Percentiles rank a stretch among this genome's conserved stretches.
Evolutionary conservation across 176 grass and related monocot genomes (phyloP).

Genomic region (Avena sativa): DNA sequence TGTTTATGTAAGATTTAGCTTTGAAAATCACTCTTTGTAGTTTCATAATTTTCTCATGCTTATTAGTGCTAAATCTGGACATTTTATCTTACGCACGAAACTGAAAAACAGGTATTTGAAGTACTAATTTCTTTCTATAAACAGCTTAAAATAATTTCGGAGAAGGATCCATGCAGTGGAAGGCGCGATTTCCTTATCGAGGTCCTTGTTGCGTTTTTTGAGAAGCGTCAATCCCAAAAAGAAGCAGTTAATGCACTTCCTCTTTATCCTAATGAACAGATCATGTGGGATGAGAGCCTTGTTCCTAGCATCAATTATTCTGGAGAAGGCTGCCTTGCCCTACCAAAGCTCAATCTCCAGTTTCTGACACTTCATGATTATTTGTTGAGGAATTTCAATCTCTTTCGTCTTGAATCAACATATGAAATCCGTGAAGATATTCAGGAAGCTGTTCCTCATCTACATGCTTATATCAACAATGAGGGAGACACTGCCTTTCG

Average conservation of each 20-base stretch:
- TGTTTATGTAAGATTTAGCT: conserved; percentile 21
- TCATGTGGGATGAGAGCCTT: conserved; percentile 99
- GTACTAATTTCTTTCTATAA: conserved; percentile 55
- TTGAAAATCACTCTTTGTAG: conserved; percentile 1
- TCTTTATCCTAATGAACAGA: conserved; percentile 97
- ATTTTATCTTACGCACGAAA: conserved; percentile 22
- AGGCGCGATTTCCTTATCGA: conserved; percentile 94
- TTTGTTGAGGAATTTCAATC: conserved; percentile 96
- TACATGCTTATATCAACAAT: conserved; percentile 95
- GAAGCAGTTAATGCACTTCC: conserved; percentile 98
- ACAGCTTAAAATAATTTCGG: conserved; percentile 96
- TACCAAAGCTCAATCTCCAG: conserved; percentile 98
- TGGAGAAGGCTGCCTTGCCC: conserved; percentile 97
- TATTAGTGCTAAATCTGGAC: conserved; percentile 9
- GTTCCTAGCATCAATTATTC: conserved; percentile 99
- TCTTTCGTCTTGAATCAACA: conserved; percentile 98
- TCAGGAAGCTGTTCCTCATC: conserved; percentile 94
- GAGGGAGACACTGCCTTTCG: conserved; percentile 93
- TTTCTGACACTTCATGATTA: conserved; percentile 99
- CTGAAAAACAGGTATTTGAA: conserved; percentile 27
- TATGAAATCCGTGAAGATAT: conserved; percentile 99
- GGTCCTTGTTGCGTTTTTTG: conserved; percentile 90
- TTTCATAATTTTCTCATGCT: conserved; percentile 38
- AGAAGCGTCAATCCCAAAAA: conserved; percentile 95
- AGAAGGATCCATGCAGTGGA: conserved; percentile 72